These are phyloP conservation scores for Lepidium campestre DNA, from an alignment of 441 rosid species.

Conservation along the genomic window DNA sequence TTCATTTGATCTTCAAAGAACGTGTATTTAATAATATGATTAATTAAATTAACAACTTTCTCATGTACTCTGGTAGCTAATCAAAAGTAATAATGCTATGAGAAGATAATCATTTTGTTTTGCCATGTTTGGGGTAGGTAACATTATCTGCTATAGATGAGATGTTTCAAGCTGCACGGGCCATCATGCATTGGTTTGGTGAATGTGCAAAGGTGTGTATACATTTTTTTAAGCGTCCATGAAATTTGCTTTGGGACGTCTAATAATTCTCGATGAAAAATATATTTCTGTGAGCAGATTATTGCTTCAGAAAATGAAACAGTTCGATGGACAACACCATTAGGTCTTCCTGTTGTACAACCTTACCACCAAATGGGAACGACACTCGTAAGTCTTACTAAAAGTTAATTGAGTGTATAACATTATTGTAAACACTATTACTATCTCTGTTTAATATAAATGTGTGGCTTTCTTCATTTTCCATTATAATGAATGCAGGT, in stretches of 20 bases:
- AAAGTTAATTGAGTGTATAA: not conserved
- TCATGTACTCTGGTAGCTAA: not conserved
- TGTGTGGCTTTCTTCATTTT: conserved; percentile 4
- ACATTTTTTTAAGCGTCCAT: not conserved
- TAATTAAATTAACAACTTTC: conserved; percentile 3
- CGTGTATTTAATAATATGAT: not conserved
- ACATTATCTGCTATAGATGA: conserved; percentile 85
- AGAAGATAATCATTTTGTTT: conserved; percentile 12
- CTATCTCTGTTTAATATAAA: not conserved
- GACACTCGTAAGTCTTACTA: conserved; percentile 52
- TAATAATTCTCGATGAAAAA: not conserved
- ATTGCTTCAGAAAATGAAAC: conserved; percentile 88
- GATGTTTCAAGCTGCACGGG: conserved; percentile 95
- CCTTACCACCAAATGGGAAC: conserved; percentile 77
- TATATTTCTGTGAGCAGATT: conserved; percentile 42
- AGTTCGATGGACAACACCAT: conserved; percentile 92
- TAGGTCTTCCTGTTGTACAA: conserved; percentile 98
- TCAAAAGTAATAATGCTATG: not conserved
- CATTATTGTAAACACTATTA: not conserved
- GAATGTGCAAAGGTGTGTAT: conserved; percentile 86
- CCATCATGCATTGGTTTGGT: conserved; percentile 93
- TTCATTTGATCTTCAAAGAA: conserved; percentile 1
- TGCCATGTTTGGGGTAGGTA: conserved; percentile 42
- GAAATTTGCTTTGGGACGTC: not conserved
- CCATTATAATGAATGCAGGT: conserved; percentile 49